Evolutionary conservation across 192 early-diverging fungal genomes (phyloP), one percentile per base, ranked within the genome.

Genomic region (Phycomyces nitens): DNA sequence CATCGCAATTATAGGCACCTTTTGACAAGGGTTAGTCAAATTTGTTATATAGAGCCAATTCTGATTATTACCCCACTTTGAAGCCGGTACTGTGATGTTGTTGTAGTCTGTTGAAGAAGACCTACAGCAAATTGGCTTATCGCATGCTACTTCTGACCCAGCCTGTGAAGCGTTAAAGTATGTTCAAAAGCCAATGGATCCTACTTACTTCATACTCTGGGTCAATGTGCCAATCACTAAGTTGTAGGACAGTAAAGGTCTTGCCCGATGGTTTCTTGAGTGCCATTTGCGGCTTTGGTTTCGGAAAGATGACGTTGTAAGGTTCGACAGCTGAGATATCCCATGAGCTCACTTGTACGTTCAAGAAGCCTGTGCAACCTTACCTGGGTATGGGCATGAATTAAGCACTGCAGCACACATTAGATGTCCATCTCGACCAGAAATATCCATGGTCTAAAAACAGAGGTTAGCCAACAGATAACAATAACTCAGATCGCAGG

Each of bases 201-300:
- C 42, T 38, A 43, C 27, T 55, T 26, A 72, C 60, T 29, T 69
- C 43, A 53, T 81, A 81, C 5, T 73, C 56, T 6, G 79, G 74
- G 29, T 81, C 79, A 16, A 78, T 68, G 56, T 81, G 79, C 76
- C 79, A 80, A 71, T 81, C 79, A 41, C 73, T 76, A 20, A 81
- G 42, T 54, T 81, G 79, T 39, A 81, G 53, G 9, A 81, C 74
- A 47, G 75, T 77, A 14, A 81, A 53, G 16, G 43, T 62, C 6
- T 62, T 50, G 14, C 74, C 71, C 15, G 72, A 77, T 60, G 23
- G 43, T 4, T 73, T 16, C 1, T 65, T 55, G 7, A 58, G 23
- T n/a, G 47, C 64, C 26, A 71, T 69, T 12, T 38, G 52, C 11
- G 79, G 79, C 42, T 76, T 78, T 27, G 71, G 24, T 47, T 78